Conservation (phyloP, 169 alveolate species). For the Cryptosporidium sp. region DNA sequence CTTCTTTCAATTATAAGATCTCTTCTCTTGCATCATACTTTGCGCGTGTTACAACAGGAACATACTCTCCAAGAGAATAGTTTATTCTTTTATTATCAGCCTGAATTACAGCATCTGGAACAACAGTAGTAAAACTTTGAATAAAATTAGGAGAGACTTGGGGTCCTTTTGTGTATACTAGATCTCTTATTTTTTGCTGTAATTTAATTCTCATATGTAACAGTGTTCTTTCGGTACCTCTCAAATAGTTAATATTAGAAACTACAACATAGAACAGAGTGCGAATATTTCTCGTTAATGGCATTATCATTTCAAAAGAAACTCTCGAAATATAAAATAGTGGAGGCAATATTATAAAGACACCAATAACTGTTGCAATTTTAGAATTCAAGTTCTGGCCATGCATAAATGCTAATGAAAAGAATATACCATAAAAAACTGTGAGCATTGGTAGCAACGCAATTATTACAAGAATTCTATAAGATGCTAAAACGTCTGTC, state of each 20-base stretch:
- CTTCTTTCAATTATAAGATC: conserved; percentile 15
- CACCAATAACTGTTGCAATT: conserved; percentile 3
- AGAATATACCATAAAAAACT: conserved; percentile 84
- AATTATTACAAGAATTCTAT: conserved; percentile 88
- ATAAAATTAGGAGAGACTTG: conserved; percentile 85
- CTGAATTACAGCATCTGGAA: conserved; percentile 80
- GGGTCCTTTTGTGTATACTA: conserved; percentile 86
- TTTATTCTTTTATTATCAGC: conserved; percentile 66
- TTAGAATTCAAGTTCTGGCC: conserved; percentile 36
- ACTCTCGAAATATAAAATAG: conserved; percentile 52
- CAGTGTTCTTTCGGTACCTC: conserved; percentile 89
- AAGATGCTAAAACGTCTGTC: conserved; percentile 90
- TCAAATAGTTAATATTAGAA: conserved; percentile 88
- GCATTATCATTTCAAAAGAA: conserved; percentile 71
- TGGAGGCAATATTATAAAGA: conserved; percentile 40
- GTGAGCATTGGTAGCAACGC: conserved; percentile 88
- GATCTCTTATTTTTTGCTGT: conserved; percentile 80
- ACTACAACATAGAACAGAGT: conserved; percentile 82
- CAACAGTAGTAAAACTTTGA: conserved; percentile 83
- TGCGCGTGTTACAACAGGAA: conserved; percentile 77
- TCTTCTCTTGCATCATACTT: conserved; percentile 75
- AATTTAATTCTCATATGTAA: conserved; percentile 87
- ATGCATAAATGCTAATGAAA: conserved; percentile 78
- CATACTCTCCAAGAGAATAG: conserved; percentile 70
- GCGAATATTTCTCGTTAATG: conserved; percentile 82